Evolutionary conservation across 192 early-diverging fungal species (phyloP).

Genomic region (Rhizophlyctis rosea): DNA sequence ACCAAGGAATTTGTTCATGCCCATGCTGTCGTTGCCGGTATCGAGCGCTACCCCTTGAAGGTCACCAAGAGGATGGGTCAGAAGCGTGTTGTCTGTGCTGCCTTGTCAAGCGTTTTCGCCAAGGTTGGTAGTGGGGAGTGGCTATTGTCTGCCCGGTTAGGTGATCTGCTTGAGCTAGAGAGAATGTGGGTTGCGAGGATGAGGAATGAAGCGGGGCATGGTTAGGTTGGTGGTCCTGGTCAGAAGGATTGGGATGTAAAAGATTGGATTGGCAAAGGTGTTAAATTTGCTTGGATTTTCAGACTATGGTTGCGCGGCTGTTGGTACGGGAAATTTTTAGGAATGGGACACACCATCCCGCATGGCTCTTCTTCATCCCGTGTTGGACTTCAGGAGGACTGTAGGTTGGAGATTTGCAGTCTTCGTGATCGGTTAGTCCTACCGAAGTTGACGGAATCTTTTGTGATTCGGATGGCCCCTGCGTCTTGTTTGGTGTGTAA

Average conservation of each 20-base stretch:
- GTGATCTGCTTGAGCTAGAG: too few relatives aligned
- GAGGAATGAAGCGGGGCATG: too few relatives aligned
- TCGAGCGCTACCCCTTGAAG: constrained; percentile 96
- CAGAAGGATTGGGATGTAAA: neutral
- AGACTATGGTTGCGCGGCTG: neutral
- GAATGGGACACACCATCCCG: too few relatives aligned
- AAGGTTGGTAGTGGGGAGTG: constrained; percentile 99
- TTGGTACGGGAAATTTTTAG: neutral
- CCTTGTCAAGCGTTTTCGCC: constrained; percentile 97
- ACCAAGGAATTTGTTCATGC: constrained; percentile 94
- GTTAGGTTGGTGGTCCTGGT: too few relatives aligned
- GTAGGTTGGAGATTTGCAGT: neutral
- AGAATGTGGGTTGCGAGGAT: too few relatives aligned
- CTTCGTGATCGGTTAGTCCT: neutral
- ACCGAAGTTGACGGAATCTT: too few relatives aligned
- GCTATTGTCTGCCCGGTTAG: constrained; percentile 96
- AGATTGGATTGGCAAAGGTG: neutral
- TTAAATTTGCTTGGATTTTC: too few relatives aligned
- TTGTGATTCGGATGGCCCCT: too few relatives aligned
- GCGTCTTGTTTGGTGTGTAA: too few relatives aligned
- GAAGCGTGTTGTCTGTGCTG: constrained; percentile 94
- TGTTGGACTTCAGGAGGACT: neutral
- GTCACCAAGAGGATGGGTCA: constrained; percentile 93
- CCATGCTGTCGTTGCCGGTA: constrained; percentile 97
- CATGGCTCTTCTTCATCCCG: too few relatives aligned